Percentiles rank a stretch among this genome's conserved stretches.
phyloP scores from a whole-genome alignment of 768 basidiomycete species.

The Nevesoporus exiguus region DNA sequence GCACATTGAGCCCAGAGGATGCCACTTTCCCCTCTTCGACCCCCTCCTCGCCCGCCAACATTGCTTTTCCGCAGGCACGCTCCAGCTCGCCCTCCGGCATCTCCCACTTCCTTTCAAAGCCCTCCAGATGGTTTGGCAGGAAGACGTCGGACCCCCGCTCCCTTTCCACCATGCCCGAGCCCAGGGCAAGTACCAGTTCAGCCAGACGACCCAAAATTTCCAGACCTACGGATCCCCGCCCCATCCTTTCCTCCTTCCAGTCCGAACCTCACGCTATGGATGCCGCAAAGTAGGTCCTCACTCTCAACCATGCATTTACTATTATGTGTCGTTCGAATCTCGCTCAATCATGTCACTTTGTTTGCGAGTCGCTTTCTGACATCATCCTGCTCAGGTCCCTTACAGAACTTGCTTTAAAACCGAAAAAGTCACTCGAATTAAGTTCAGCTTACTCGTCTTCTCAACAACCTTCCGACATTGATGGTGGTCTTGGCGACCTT shows the following conservation, averaged over 20 bases:
- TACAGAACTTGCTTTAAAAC: slow-evolving; percentile 53
- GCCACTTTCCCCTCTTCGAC: slow-evolving; percentile 17
- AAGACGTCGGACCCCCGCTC: slow-evolving; percentile 53
- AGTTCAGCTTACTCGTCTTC: slow-evolving; percentile 31
- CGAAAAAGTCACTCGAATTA: slow-evolving; percentile 44
- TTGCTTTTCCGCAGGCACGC: slow-evolving; percentile 44
- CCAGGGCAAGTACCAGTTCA: slow-evolving; percentile 48
- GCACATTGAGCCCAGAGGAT: slow-evolving; percentile 40
- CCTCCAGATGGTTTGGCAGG: slow-evolving; percentile 70
- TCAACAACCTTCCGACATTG: slow-evolving; percentile 29
- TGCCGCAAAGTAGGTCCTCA: slow-evolving; percentile 49
- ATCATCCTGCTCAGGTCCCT: slow-evolving; percentile 49
- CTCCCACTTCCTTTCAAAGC: slow-evolving; percentile 61
- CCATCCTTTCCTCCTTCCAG: slow-evolving; percentile 50
- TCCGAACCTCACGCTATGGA: slow-evolving; percentile 47
- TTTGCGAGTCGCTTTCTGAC: slow-evolving; percentile 16
- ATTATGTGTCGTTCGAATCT: slow-evolving; percentile 5
- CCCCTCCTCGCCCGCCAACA: slow-evolving; percentile 34
- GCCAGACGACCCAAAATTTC: slow-evolving; percentile 76
- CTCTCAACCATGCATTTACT: not conserved
- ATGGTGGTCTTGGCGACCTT: slow-evolving; percentile 58
- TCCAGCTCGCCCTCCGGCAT: slow-evolving; percentile 64
- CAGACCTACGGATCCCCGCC: slow-evolving; percentile 77
- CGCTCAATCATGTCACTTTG: slow-evolving; percentile 8
- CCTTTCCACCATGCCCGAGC: slow-evolving; percentile 39